phyloP scores from a whole-genome alignment of 2,329 filamentous ascomycete genomes.

The Colletotrichum lupini region DNA sequence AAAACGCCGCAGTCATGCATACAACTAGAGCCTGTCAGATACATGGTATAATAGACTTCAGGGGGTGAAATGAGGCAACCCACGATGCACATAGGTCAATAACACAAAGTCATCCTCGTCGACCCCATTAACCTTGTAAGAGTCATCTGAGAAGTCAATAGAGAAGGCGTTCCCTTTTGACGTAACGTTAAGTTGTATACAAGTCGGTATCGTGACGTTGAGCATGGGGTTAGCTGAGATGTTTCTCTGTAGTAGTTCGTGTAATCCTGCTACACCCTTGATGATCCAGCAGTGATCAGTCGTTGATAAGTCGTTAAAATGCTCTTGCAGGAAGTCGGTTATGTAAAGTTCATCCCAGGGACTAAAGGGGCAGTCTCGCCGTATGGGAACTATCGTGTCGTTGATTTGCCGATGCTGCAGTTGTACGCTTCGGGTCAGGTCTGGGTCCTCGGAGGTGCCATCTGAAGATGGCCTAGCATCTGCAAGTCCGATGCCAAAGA shows the following conservation, averaged over 20 bases:
- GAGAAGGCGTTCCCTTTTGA: conserved; percentile 20
- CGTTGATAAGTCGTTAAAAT: conserved; percentile 8
- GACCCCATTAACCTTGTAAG: conserved; percentile 15
- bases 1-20: conserved; percentile 22
- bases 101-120: conserved; percentile 8
- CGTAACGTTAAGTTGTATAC: conserved; percentile 19
- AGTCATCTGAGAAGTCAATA: conserved; percentile 18
- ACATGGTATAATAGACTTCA: neutral
- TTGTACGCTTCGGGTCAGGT: no score
- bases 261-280: conserved; percentile 22
- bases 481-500: neutral
- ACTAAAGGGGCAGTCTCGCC: neutral
- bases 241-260: conserved; percentile 13
- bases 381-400: neutral
- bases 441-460: no score
- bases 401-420: neutral
- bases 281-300: conserved; percentile 31
- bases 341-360: conserved; percentile 27
- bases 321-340: conserved; percentile 27
- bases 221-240: conserved; percentile 23
- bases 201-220: conserved; percentile 28
- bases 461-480: neutral
- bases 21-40: neutral
- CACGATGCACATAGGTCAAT: conserved; percentile 26
- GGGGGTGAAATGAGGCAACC: neutral